A percentile compares a stretch with the other conserved stretches of the same genome.
Evolutionary conservation across 2,329 filamentous ascomycete genomes (phyloP).

Genomic region (Pseudogymnoascus sp.): DNA sequence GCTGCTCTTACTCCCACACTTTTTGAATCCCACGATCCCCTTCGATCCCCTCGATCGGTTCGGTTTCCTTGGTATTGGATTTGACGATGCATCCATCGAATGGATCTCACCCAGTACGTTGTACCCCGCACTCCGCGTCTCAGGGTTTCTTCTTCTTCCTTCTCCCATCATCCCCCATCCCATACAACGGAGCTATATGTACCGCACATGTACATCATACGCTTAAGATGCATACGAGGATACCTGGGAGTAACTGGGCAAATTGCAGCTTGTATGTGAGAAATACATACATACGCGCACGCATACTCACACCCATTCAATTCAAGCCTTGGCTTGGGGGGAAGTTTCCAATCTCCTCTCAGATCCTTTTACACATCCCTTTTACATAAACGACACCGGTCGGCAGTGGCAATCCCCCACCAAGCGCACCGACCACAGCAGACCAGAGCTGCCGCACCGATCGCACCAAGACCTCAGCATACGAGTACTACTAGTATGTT

Average conservation of each 20-base stretch:
- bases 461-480: not conserved
- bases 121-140: not conserved
- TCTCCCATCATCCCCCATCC: not conserved
- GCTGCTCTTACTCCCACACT: not conserved
- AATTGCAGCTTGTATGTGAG: not conserved
- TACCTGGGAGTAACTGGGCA: not conserved
- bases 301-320: too few species aligned
- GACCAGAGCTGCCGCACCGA: not conserved
- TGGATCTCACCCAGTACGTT: not conserved
- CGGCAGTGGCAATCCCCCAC: slow-evolving; percentile 3
- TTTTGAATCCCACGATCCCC: not conserved
- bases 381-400: not conserved
- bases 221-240: not conserved
- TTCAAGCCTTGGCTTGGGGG: not conserved
- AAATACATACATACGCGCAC: not conserved
- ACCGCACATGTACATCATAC: not conserved
- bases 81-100: not conserved
- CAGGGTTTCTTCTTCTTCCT: not conserved
- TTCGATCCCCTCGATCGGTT: not conserved
- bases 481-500: too few species aligned
- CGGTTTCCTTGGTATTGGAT: not conserved
- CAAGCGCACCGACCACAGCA: not conserved
- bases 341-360: not conserved
- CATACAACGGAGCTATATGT: not conserved
- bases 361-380: not conserved